phyloP scores from a whole-genome alignment of 1,139 yeast genomes.

The Suhomyces guaymorum region DNA sequence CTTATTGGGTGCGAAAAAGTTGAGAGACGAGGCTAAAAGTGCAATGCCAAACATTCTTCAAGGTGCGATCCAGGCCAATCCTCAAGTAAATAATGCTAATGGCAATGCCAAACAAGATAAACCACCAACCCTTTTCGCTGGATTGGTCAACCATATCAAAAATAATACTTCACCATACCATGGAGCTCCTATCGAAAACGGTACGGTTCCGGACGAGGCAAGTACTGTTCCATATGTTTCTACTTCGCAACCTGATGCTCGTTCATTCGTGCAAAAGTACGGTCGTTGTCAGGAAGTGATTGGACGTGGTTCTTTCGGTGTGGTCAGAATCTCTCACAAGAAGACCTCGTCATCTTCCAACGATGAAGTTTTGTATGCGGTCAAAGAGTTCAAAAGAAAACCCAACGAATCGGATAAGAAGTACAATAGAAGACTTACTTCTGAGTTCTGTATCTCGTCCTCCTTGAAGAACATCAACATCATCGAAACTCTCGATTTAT shows the following conservation, averaged over 20 bases:
- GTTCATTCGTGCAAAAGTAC: conserved; percentile 50
- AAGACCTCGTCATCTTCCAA: conserved; percentile 19
- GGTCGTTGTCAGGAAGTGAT: conserved; percentile 53
- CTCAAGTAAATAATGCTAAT: conserved; percentile 14
- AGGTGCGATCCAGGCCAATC: conserved; percentile 12
- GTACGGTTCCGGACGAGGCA: neutral
- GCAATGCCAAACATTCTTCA: conserved; percentile 73
- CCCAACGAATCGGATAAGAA: conserved; percentile 48
- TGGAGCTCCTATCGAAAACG: conserved; percentile 11
- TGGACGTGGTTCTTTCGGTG: conserved; percentile 52
- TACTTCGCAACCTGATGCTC: conserved; percentile 28
- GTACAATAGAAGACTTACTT: conserved; percentile 45
- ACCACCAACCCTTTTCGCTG: conserved; percentile 82
- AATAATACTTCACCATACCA: conserved; percentile 31
- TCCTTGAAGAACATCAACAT: conserved; percentile 55
- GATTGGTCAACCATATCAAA: conserved; percentile 70
- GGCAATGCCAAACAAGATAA: too few relatives aligned
- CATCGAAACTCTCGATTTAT: conserved; percentile 79
- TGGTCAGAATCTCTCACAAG: conserved; percentile 49
- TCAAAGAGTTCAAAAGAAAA: conserved; percentile 46
- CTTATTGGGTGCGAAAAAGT: conserved; percentile 75
- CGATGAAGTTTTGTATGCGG: conserved; percentile 47
- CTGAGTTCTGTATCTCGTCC: conserved; percentile 51
- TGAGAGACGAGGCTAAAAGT: conserved; percentile 76
- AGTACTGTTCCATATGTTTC: conserved; percentile 1